Base-by-base conservation (phyloP, 2,329 filamentous ascomycete genomes). In the Fusarium fracticaudum region DNA sequence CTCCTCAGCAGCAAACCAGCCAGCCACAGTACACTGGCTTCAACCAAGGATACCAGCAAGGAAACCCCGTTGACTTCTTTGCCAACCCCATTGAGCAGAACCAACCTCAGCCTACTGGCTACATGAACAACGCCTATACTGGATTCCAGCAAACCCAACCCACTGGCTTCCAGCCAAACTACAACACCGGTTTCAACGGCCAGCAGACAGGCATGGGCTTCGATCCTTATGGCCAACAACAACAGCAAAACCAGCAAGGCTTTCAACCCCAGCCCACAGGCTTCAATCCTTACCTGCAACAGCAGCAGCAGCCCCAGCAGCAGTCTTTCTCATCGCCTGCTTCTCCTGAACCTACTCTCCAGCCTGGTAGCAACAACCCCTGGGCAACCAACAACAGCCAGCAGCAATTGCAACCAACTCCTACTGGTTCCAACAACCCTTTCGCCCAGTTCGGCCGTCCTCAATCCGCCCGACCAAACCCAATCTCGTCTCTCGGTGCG, bases 21-120 rank as follows among this genome's bases (percentile, higher is more conserved):
- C 92, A 94, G 77, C 89, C 93, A 41, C 94, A 95, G 83, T 91
- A 90, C 45, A 98, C 95, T 20, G 96, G 95, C 41, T 95, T 94
- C 86, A 98, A 98, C 83, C 95, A 98, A 84, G 96, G 96, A 53
- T 99, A 99, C 80, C 95, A 98, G 85, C 96, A 99, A 84, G 96
- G 98, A 81, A 93, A 93, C 65, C 94, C 94, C 18, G 96, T 99
- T 24, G 96, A 99, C 84, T 98, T 97, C 91, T 96, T 97, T 78
- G 96, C 96, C 67, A 99, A 99, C 82, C 94, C 95, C 18, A 92
- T 98, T 79, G 94, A 96, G 67, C 91, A 81, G 61, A 90, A 85
- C 77, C 92, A 95, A 81, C 88, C 90, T 50, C 95, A 98, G 81
- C 92, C 91, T 7, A 97, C 94, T 2, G 94, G 94, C n/a, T 93